phyloP scores from a whole-genome alignment of 2,329 filamentous ascomycete species.

The Xenoacremonium recifei region DNA sequence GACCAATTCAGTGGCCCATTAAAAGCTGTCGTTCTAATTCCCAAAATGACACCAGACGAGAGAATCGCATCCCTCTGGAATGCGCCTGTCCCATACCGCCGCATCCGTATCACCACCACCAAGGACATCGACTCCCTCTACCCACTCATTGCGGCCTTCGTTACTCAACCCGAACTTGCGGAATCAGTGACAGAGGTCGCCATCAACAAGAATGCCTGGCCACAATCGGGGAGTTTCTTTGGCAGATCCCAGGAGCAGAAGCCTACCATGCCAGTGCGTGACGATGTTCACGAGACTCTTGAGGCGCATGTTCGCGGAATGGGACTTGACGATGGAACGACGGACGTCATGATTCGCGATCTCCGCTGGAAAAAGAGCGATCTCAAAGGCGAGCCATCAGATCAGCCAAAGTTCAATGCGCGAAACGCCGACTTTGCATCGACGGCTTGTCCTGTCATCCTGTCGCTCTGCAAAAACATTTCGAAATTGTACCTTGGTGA shows the following conservation, averaged over 20 bases:
- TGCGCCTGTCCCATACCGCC: background rate
- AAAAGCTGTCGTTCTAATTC: no score
- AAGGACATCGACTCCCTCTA: background rate
- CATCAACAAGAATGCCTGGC: background rate
- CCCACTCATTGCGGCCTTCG: background rate
- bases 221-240: no score
- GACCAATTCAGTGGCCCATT: no score
- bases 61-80: no score
- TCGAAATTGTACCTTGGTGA: slow-evolving; percentile 1
- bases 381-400: background rate
- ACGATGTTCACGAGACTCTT: background rate
- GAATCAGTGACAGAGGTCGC: background rate
- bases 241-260: no score
- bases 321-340: background rate
- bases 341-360: background rate
- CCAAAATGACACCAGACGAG: no score
- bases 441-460: slow-evolving; percentile 1
- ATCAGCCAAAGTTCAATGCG: background rate
- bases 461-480: slow-evolving; percentile 8
- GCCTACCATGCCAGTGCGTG: background rate
- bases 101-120: background rate
- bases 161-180: background rate
- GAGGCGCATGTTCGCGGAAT: background rate
- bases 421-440: background rate
- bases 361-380: slow-evolving; percentile 2